Evolutionary conservation across 306 rosid genomes (phyloP), one percentile per base, ranked within the genome.

Genomic region (Glycine tomentella): DNA sequence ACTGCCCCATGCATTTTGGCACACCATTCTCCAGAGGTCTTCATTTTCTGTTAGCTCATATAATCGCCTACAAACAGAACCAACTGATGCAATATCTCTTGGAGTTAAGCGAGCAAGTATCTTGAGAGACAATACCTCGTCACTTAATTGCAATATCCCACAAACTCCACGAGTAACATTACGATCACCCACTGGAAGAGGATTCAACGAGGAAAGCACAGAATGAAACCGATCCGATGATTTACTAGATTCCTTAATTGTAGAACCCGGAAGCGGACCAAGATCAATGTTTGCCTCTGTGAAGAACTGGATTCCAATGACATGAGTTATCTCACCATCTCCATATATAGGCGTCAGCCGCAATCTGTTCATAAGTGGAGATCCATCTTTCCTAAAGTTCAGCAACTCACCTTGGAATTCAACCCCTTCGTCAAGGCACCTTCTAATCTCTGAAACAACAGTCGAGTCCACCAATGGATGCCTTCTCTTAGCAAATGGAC

Each of bases 1-100:
- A 65, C 94, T 87, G 53, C 99, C 99, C 99, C 99, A 96, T 15
- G 98, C 98, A 88, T 96, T 96, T 83, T 92, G 99, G 90, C 99
- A 96, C 59, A 96, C 99, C 93, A 87, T 91, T 83, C 97, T 89
- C 99, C 99, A 96, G 15, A 96, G 93, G 76, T 92, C 97, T 86
- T 96, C 99, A 81, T 92, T 96, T 82, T 84, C 86, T 51, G 98
- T 89, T 81, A 92, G 77, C 71, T 89, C 99, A 85, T 90, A 96
- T 49, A 93, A 76, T 79, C 83, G 89, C 71, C 88, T 86, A 83
- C 90, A 90, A 45, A 96, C 99, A 68, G 99, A 96, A 40, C 98
- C 92, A 77, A 96, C 87, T 6, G 98, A 93, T 25, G 97, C 99
- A 81, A 96, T 96, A 74, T 96, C 99, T 90, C 99, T 88, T 56